A percentile compares a stretch with the other conserved stretches of the same genome.
These are phyloP conservation scores for Auxenochlorella pyrenoidosa DNA, from an alignment of 139 green algal species.

Conservation along the genomic window DNA sequence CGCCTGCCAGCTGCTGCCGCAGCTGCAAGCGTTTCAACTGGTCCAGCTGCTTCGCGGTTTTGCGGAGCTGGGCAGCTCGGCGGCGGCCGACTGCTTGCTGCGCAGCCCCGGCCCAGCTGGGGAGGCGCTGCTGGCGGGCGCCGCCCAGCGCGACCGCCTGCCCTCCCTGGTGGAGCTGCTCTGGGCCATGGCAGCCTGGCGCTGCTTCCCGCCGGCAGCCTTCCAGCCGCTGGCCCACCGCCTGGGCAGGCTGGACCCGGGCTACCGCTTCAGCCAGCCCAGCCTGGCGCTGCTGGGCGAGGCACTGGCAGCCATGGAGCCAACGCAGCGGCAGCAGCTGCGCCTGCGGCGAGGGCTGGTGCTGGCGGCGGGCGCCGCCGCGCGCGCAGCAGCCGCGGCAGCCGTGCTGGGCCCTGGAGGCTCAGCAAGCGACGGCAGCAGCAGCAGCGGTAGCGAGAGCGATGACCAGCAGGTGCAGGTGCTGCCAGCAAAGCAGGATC, in stretches of 20 bases:
- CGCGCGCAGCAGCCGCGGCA: not conserved
- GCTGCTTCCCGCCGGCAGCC: not conserved
- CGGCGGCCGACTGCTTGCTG: not conserved
- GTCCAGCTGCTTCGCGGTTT: conserved; percentile 2
- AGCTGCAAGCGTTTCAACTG: conserved; percentile 16
- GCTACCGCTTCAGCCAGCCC: not conserved
- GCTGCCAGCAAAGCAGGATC: not conserved
- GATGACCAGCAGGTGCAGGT: not conserved
- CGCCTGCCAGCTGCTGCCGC: not conserved
- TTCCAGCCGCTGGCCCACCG: not conserved
- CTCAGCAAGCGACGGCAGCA: not conserved
- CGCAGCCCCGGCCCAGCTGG: not conserved
- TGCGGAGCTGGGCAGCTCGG: not conserved
- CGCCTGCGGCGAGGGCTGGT: not conserved
- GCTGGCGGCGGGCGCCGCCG: not conserved
- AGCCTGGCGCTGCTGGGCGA: conserved; percentile 12
- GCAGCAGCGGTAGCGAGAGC: not conserved
- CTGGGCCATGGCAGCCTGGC: conserved; percentile 23
- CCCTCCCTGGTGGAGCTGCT: conserved; percentile 5
- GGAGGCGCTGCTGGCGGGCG: not conserved
- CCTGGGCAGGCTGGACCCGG: not conserved
- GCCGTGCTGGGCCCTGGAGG: not conserved
- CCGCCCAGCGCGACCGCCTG: not conserved
- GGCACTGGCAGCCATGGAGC: not conserved
- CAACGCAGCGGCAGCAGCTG: not conserved